These are phyloP conservation scores for Colletotrichum neosansevieriae DNA, from an alignment of 2,329 filamentous ascomycete genomes.

Conservation along the genomic window DNA sequence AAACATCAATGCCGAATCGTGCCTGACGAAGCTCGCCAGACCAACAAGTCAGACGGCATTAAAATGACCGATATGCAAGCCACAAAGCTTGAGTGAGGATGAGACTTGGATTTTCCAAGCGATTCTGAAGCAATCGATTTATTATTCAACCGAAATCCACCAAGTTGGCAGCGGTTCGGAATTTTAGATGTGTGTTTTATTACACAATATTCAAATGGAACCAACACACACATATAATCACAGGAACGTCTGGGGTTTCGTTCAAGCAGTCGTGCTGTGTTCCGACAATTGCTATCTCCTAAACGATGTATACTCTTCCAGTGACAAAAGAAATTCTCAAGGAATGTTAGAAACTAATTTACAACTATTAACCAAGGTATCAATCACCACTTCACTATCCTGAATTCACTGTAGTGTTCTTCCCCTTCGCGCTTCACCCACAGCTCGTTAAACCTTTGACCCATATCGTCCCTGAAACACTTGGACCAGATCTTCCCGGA, in stretches of 20 bases:
- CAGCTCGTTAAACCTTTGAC: background rate
- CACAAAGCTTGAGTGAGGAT: rapidly evolving
- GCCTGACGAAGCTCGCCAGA: background rate
- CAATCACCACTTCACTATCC: slow-evolving; percentile 1
- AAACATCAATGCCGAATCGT: background rate
- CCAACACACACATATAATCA: background rate
- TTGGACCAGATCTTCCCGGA: background rate
- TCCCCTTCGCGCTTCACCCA: slow-evolving; percentile 16
- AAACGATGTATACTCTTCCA: background rate
- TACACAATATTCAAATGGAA: background rate
- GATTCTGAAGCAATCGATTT: background rate
- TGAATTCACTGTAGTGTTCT: background rate
- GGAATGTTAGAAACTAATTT: background rate
- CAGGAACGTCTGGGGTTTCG: background rate
- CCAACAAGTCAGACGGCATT: background rate
- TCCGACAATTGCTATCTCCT: slow-evolving; percentile 1
- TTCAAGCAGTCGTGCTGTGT: background rate
- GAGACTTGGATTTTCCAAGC: background rate
- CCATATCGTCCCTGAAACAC: background rate
- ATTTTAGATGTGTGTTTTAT: background rate
- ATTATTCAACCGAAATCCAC: no score
- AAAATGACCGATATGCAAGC: no score
- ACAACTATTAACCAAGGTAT: background rate
- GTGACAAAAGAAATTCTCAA: background rate
- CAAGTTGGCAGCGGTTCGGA: background rate